These are phyloP conservation scores for Zizania latifolia DNA, from an alignment of 176 grass and related monocot genomes.

Conservation along the genomic window DNA sequence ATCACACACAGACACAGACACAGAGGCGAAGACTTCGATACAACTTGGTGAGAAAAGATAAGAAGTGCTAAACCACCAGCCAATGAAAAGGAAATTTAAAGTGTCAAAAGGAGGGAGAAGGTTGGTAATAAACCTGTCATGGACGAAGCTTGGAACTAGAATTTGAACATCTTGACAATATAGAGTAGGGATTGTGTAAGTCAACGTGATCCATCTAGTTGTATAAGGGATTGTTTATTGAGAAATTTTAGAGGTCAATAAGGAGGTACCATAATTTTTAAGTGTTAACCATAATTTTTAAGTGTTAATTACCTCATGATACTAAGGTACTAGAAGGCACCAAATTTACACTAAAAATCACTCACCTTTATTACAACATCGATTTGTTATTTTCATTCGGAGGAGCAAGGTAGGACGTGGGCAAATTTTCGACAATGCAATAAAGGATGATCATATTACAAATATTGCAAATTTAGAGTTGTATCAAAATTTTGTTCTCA, in stretches of 20 bases:
- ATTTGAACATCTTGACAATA: not conserved
- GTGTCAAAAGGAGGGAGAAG: not conserved
- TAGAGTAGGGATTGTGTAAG: not conserved
- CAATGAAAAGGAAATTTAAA: not conserved
- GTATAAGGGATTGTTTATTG: not conserved
- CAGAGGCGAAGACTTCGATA: not conserved
- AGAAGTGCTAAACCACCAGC: not conserved
- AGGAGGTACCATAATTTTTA: too few species aligned
- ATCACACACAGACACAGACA: not conserved
- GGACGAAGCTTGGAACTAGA: not conserved
- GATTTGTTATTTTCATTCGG: too few species aligned
- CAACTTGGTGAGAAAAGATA: not conserved
- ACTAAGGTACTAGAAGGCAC: too few species aligned
- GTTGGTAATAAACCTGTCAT: not conserved
- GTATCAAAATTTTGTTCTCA: not conserved
- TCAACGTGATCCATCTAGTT: not conserved
- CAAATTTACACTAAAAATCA: too few species aligned
- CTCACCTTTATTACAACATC: too few species aligned
- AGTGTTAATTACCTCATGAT: too few species aligned
- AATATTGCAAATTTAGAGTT: not conserved
- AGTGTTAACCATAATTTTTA: too few species aligned
- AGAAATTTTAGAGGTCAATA: too few species aligned
- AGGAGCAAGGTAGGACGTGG: too few species aligned
- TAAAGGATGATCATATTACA: not conserved
- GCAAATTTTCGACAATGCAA: too few species aligned